A percentile compares a stretch with the other conserved stretches of the same genome.
phyloP scores from a whole-genome alignment of 2,329 filamentous ascomycete species.

The Cercospora zeae-maydis region DNA sequence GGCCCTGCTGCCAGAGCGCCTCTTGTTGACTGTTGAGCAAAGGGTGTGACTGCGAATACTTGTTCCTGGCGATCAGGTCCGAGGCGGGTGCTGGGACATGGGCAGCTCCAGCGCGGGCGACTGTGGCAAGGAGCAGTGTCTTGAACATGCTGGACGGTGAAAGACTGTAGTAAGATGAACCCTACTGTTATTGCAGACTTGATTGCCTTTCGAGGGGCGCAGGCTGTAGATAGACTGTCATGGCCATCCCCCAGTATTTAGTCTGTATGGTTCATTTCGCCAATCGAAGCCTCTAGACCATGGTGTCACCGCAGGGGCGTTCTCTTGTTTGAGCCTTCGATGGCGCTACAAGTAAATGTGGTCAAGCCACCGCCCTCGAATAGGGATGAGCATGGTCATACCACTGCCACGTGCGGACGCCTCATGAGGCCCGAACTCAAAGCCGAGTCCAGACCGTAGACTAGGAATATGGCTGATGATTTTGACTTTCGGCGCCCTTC shows the following conservation, averaged over 20 bases:
- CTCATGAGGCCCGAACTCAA: not conserved
- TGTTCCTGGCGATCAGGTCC: not conserved
- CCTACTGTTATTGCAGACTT: not conserved
- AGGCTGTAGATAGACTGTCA: not conserved
- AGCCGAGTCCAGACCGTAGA: not conserved
- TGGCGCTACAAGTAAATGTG: not conserved
- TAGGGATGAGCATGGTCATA: not conserved
- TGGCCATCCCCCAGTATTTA: not conserved
- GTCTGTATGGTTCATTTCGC: too few species aligned
- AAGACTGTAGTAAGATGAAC: not conserved
- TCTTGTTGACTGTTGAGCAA: conserved; percentile 5
- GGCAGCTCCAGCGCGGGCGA: conserved; percentile 7
- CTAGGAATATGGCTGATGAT: not conserved
- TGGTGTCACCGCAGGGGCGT: not conserved
- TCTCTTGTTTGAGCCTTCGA: not conserved
- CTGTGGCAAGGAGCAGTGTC: conserved; percentile 10
- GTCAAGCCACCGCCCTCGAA: not conserved
- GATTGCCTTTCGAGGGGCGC: not conserved
- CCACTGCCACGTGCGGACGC: not conserved
- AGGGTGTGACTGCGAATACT: not conserved
- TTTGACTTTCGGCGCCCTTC: not conserved
- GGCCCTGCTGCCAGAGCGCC: not conserved
- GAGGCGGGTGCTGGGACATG: not conserved
- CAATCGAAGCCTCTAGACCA: not conserved
- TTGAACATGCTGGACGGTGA: not conserved